These are phyloP conservation scores for Tylopilus sp. DNA, from an alignment of 768 basidiomycete species.

Conservation along the genomic window DNA sequence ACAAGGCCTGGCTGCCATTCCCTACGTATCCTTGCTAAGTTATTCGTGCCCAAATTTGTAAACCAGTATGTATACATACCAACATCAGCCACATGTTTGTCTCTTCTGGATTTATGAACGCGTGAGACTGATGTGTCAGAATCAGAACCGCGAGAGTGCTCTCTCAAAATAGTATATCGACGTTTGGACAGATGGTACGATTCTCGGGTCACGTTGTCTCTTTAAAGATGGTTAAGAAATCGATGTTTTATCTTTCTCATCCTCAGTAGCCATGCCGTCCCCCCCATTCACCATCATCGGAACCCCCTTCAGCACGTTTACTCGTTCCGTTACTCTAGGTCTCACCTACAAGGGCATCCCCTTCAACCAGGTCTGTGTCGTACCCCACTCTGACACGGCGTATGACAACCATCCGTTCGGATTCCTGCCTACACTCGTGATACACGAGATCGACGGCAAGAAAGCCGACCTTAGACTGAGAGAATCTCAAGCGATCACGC, in stretches of 20 bases:
- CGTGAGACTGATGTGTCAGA: neutral
- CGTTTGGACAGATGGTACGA: neutral
- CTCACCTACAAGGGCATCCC: conserved; percentile 26
- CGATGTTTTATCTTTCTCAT: neutral
- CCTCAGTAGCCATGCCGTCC: conserved; percentile 13
- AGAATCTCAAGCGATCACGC: conserved; percentile 29
- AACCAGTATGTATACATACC: neutral
- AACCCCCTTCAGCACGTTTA: conserved; percentile 33
- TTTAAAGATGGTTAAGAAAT: neutral
- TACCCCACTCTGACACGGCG: conserved; percentile 29
- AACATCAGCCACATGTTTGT: neutral
- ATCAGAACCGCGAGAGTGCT: neutral
- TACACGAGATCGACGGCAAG: conserved; percentile 25
- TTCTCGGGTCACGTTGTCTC: neutral
- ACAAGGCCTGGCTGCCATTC: too few relatives aligned
- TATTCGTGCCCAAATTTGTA: neutral
- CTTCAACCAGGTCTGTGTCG: conserved; percentile 25
- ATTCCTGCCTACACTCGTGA: conserved; percentile 30
- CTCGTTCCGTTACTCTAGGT: conserved; percentile 30
- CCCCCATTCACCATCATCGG: conserved; percentile 28
- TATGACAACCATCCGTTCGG: conserved; percentile 30
- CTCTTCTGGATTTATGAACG: neutral
- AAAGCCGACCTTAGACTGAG: conserved; percentile 24
- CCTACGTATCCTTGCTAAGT: neutral
- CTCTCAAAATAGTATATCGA: neutral